Conservation (phyloP, 768 basidiomycete genomes). For the Suillus paluster region DNA sequence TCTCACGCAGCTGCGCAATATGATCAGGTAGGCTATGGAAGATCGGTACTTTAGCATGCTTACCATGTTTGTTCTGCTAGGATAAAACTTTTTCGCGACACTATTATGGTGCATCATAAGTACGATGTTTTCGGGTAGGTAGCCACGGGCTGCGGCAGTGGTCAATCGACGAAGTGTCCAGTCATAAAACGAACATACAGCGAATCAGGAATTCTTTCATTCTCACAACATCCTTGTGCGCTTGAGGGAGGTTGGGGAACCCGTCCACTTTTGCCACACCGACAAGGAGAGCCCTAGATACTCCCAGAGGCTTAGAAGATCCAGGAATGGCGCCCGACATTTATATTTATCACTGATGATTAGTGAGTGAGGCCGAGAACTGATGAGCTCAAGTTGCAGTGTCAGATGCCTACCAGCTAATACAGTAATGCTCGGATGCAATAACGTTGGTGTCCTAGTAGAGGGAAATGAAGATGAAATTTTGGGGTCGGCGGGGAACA, state of each 20-base stretch:
- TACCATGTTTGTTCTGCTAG: conserved; percentile 8
- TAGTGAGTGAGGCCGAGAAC: background rate
- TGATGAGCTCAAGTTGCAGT: background rate
- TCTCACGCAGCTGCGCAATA: conserved; percentile 4
- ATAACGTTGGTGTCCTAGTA: background rate
- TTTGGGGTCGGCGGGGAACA: too few species aligned
- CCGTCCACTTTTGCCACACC: background rate
- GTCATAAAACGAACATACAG: background rate
- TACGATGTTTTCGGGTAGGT: conserved; percentile 7
- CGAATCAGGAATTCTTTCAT: conserved; percentile 7
- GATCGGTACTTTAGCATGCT: background rate
- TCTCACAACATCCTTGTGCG: conserved; percentile 6
- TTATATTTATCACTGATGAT: background rate
- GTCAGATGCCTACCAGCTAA: background rate
- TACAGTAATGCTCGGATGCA: background rate
- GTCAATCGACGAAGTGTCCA: background rate
- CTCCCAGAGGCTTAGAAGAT: background rate
- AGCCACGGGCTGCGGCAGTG: conserved; percentile 1
- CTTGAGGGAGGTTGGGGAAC: conserved; percentile 2
- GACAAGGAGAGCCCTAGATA: conserved; percentile 9
- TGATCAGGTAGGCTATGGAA: background rate
- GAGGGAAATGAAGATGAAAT: background rate
- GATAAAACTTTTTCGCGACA: background rate
- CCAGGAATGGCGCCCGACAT: background rate
- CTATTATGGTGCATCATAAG: conserved; percentile 8